Evolutionary conservation across 1,284 basidiomycete species (phyloP), one percentile per base, ranked within the genome.

Genomic region (Quambalaria eucalypti): DNA sequence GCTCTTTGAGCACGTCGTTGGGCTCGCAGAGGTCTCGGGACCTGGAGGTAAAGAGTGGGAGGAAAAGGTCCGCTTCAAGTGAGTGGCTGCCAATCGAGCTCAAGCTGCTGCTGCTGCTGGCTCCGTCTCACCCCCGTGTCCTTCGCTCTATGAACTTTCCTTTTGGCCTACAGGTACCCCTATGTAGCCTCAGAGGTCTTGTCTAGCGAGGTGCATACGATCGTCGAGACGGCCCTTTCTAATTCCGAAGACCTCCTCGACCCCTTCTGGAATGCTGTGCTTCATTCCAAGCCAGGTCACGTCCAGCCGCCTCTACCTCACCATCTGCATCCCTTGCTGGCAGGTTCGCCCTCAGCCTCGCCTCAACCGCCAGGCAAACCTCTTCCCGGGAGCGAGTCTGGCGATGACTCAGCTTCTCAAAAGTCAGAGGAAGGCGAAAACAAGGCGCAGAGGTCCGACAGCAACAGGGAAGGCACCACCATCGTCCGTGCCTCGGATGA

Each of bases 131-230:
- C 58, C 16, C 55, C 55, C 1, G 54, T 52, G 40, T 49, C 51
- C 28, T 40, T 54, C 8, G 49, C 54, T 5, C 51, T n/a, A n/a
- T n/a, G n/a, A n/a, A n/a, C n/a, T n/a, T n/a, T n/a, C n/a, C n/a
- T n/a, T n/a, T n/a, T n/a, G n/a, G n/a, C n/a, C 52, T 30, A 36
- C 56, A 62, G 65, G 77, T 97, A 92, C 76, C 91, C 93, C 0
- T 89, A 90, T 71, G 84, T 95, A 30, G 87, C 90, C 16, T 91
- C 92, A 16, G 95, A 99, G 77, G 90, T 98, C 28, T 82, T 99
- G 31, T 92, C 90, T 77, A 88, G 87, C 77, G 92, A 96, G 69
- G 85, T 95, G 76, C 95, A 90, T 86, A 87, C 87, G 21, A 88
- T 98, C 66, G 85, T 90, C 49, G 88, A 93, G 75, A 88, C 88